Evolutionary conservation across 495 filamentous ascomycete species (phyloP).

Genomic region (Penicillium silybi): DNA sequence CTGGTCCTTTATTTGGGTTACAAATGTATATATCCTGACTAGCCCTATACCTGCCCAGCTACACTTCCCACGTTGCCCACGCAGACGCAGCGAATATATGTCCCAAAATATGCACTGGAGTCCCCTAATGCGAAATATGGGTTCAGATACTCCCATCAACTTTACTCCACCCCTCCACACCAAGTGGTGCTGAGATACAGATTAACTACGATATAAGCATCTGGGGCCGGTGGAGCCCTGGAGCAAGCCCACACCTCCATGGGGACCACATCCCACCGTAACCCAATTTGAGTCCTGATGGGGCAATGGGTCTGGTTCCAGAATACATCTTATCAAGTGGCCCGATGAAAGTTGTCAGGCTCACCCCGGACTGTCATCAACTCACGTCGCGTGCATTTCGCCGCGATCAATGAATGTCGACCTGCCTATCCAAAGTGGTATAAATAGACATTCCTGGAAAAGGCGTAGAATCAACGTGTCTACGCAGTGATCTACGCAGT

Average conservation of each 20-base stretch:
- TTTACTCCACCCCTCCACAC: not conserved
- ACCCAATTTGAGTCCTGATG: slow-evolving; percentile 10
- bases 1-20: no score
- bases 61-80: no score
- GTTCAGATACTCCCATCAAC: not conserved
- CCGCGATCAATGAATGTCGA: not conserved
- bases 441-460: not conserved
- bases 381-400: not conserved
- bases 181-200: not conserved
- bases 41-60: no score
- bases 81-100: not conserved
- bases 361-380: not conserved
- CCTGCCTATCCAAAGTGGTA: not conserved
- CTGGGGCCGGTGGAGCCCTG: slow-evolving; percentile 18
- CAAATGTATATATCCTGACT: not conserved
- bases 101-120: not conserved
- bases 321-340: not conserved
- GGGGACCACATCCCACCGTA: slow-evolving; percentile 13
- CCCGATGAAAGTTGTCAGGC: not conserved
- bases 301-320: slow-evolving; percentile 16
- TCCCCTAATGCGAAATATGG: not conserved
- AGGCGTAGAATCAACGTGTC: no score
- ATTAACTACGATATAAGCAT: slow-evolving; percentile 5
- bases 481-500: not conserved
- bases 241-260: slow-evolving; percentile 17